These are phyloP conservation scores for Epichloe sibirici DNA, from an alignment of 2,329 filamentous ascomycete genomes.

Conservation along the genomic window DNA sequence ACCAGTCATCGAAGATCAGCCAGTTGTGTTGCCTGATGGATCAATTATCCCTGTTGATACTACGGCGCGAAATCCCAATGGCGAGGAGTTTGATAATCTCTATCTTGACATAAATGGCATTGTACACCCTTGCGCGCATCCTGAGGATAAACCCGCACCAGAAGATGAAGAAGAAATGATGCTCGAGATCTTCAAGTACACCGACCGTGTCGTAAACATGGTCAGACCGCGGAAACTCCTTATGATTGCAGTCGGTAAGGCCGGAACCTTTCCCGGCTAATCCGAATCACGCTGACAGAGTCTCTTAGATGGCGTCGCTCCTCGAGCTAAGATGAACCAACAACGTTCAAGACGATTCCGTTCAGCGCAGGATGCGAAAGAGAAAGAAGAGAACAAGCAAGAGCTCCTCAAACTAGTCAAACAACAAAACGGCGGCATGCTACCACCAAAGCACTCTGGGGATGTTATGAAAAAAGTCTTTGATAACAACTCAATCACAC, in stretches of 20 bases:
- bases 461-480: slow-evolving; percentile 75
- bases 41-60: slow-evolving; percentile 74
- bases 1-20: slow-evolving; percentile 74
- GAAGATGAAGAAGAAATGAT: slow-evolving; percentile 99
- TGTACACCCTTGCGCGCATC: slow-evolving; percentile 96
- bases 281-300: slow-evolving; percentile 14
- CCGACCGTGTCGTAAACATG: slow-evolving; percentile 98
- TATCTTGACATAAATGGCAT: slow-evolving; percentile 99
- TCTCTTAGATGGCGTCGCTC: slow-evolving; percentile 74
- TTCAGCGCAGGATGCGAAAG: slow-evolving; percentile 83
- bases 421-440: slow-evolving; percentile 57
- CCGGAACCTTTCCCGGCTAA: background rate
- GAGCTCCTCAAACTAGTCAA: slow-evolving; percentile 78
- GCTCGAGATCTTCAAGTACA: slow-evolving; percentile 95
- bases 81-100: slow-evolving; percentile 94
- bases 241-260: slow-evolving; percentile 88
- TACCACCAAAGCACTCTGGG: slow-evolving; percentile 49
- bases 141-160: slow-evolving; percentile 82
- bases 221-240: slow-evolving; percentile 88
- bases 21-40: slow-evolving; percentile 69
- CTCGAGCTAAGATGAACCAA: slow-evolving; percentile 98
- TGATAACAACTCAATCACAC: slow-evolving; percentile 79
- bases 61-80: slow-evolving; percentile 81
- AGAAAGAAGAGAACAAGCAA: slow-evolving; percentile 84
- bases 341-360: slow-evolving; percentile 93